Base-by-base conservation (phyloP, 1,284 basidiomycete species). In the Psilocybe mexicana region DNA sequence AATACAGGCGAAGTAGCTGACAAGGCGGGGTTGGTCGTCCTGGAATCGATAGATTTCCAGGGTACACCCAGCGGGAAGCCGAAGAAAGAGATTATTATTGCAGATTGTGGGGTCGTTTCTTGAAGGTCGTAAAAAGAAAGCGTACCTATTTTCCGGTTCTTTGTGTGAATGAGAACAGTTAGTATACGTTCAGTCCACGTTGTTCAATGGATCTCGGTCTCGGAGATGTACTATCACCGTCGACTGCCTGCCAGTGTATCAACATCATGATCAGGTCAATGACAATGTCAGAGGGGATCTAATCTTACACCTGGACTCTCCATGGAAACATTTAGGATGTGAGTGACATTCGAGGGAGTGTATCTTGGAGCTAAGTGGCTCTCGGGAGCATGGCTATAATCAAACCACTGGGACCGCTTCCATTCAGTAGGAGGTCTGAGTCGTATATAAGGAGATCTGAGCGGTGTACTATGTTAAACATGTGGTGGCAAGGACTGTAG, bases 1-100 rank as follows among this genome's bases (percentile, higher is more conserved):
- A 6, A 35, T 35, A 10, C 8, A 58, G 57, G 57, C 6, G 57
- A 58, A 43, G 57, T 58, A 10, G 30, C 53, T 36, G 44, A 54
- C 38, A 40, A 40, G 11, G 38, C 12, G 24, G 52, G 57, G 18
- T 44, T 49, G 57, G 57, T 54, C 25, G 40, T 49, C 10, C 36
- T 58, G 2, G 42, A 53, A 28, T 51, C 52, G 51, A 47, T 52
- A 3, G 38, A 42, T 14, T 28, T 26, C 8, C 46, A 48, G n/a
- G 51, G 51, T 26, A 44, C 45, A 12, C 24, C 38, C 26, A 48
- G 45, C 2, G 56, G 56, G 23, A 42, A 33, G 3, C 51, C 51
- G 23, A 48, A 53, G 26, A 53, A 50, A 30, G n/a, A n/a, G 33
- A 42, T 58, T 14, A 38, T 36, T 23, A 58, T 58, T n/a, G 45